Evolutionary conservation across 306 rosid genomes (phyloP), one percentile per base, ranked within the genome.

Genomic region (Senna siamea): DNA sequence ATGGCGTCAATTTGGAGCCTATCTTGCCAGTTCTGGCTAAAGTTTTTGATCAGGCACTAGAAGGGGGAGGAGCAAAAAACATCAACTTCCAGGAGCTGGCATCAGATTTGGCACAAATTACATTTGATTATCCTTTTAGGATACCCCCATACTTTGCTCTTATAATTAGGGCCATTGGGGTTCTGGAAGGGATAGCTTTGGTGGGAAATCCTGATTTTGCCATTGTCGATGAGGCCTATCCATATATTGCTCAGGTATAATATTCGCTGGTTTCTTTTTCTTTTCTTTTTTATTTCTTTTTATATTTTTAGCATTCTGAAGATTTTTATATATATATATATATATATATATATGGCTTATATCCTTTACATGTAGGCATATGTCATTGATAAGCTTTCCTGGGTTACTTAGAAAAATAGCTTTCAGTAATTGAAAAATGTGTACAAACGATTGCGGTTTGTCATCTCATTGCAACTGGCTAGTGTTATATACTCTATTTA

Each of bases 131-230:
- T 88, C 98, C 98, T 61, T 94, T 94, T 81, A 89, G 92, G 80
- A 94, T 94, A 81, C 98, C 98, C 67, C 98, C 97, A 34, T 94
- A 94, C 85, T 94, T 94, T 80, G 97, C 98, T 77, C 96, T 94
- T 66, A 94, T 94, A 81, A 94, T 94, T 82, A 89, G 98, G 83
- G 98, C 98, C 71, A 94, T 94, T 41, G 97, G 97, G 74, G 98
- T 94, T 32, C 77, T 91, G 19, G 98, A 94, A 87, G 97, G 98
- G 75, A 94, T 94, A 81, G 97, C 98, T 78, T 83, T 94, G 60
- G 98, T 94, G 28, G 98, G 97, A 87, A 89, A 94, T 82, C 77
- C 98, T 70, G 98, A 94, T 32, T 94, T 94, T 92, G 98, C 98
- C 55, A 84, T 94, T 72, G 98, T 94, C 11, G 98, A 91, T 30